phyloP scores from a whole-genome alignment of 345 rosid genomes.

The Cardamine chenopodiifolia region DNA sequence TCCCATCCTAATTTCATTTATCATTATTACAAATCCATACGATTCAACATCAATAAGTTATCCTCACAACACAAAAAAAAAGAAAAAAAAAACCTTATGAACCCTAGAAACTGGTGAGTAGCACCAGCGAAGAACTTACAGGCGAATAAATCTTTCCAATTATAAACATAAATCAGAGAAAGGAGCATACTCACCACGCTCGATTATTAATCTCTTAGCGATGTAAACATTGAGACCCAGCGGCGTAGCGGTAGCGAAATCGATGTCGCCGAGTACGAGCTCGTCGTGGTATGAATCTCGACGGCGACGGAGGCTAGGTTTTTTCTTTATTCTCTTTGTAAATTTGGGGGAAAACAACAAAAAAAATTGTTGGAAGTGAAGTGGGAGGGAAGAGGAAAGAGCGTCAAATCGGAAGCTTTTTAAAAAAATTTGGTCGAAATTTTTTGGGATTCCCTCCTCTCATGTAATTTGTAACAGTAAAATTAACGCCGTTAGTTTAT shows the following conservation, averaged over 20 bases:
- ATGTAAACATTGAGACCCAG: slow-evolving; percentile 18
- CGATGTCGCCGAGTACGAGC: slow-evolving; percentile 21
- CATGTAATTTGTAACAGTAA: not conserved
- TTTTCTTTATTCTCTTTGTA: not conserved
- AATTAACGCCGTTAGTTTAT: slow-evolving; percentile 27
- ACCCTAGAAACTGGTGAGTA: slow-evolving; percentile 22
- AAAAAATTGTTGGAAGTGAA: slow-evolving; percentile 4
- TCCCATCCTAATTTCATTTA: not conserved
- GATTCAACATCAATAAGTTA: not conserved
- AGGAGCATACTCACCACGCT: slow-evolving; percentile 15
- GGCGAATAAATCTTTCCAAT: not conserved
- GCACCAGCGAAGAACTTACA: not conserved
- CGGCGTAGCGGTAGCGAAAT: not conserved
- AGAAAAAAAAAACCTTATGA: not conserved
- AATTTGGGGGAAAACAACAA: not conserved
- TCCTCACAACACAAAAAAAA: not conserved
- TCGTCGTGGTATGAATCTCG: slow-evolving; percentile 28
- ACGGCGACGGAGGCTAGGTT: slow-evolving; percentile 22
- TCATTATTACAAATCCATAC: not conserved
- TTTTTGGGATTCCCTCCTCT: slow-evolving; percentile 30
- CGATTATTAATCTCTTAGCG: slow-evolving; percentile 24
- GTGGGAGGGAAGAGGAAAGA: slow-evolving; percentile 38
- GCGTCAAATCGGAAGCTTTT: not conserved
- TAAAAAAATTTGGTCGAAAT: not conserved
- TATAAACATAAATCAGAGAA: slow-evolving; percentile 15